Evolutionary conservation across 2,329 filamentous ascomycete species (phyloP), one percentile per base, ranked within the genome.

Genomic region (Graphiopsis chlorocephala): DNA sequence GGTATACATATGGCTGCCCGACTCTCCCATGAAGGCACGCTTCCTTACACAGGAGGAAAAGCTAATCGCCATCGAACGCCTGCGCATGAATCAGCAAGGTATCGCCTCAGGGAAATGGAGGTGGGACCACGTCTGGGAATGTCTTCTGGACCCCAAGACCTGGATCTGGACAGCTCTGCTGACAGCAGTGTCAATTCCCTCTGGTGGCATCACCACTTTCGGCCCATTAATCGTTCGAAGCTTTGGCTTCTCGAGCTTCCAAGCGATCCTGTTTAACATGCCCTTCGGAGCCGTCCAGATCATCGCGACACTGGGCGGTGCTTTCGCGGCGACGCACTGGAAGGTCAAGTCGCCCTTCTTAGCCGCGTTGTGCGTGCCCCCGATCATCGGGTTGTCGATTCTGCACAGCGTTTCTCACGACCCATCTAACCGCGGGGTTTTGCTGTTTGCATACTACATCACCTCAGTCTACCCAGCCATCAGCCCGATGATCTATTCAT

Each of bases 231-330:
- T 88, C 65, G 80, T 88, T 48, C 76, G 84, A 29, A 81, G 82
- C 0, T 88, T 88, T 52, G 85, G 85, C 2, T 88, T 85, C 67
- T 78, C 80, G 56, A 77, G 79, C 14, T 85, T 87, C 64, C 78
- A 80, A 2, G 85, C 85, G 0, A 86, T 87, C 15, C 76, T 87
- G 0, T 85, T 87, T 73, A 86, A 87, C 67, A 86, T 87, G 65
- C 85, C 85, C 0, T 87, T 87, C 53, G 86, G 86, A 2, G 80
- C 80, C 0, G 84, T 88, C 0, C 86, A 89, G 68, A 80, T 88
- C 14, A 77, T 88, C 23, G 81, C 85, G 0, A 89, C 84, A 0
- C 78, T 88, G 35, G 84, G 84, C 5, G 83, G 84, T 1, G 86
- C 84, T 0, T 86, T 80, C 73, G 74, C 86, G 2, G 83, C 86